Percentiles rank a stretch among this genome's conserved stretches.
These are phyloP conservation scores for Microcera coccophila DNA, from an alignment of 2,329 filamentous ascomycete genomes.

Conservation along the genomic window DNA sequence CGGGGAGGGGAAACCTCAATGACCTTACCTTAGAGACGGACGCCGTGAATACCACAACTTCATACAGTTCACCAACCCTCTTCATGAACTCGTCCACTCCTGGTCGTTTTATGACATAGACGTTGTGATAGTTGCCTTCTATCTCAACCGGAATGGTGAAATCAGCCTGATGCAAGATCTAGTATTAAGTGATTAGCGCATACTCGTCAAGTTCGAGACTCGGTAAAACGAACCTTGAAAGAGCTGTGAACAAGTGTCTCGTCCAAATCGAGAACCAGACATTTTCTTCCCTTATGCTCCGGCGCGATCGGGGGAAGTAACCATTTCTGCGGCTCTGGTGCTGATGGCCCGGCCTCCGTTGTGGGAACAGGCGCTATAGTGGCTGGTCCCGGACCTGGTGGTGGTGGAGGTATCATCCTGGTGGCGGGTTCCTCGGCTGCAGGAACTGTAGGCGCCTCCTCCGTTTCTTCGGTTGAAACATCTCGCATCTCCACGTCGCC, in stretches of 20 bases:
- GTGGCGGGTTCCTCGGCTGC: conserved; percentile 36
- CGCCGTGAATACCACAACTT: conserved; percentile 97
- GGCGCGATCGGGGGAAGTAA: conserved; percentile 79
- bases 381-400: conserved; percentile 43
- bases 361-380: conserved; percentile 38
- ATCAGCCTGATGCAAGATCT: conserved; percentile 97
- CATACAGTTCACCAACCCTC: conserved; percentile 92
- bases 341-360: conserved; percentile 40
- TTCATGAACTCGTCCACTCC: conserved; percentile 99
- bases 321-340: conserved; percentile 53
- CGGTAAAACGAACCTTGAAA: conserved; percentile 64
- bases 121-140: conserved; percentile 97
- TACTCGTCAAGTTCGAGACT: background rate
- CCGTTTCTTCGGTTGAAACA: conserved; percentile 49
- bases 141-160: conserved; percentile 99
- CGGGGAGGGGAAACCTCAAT: background rate
- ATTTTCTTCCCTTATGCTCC: conserved; percentile 83
- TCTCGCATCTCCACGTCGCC: conserved; percentile 67
- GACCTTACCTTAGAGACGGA: conserved; percentile 85
- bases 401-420: conserved; percentile 41
- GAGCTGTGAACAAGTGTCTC: conserved; percentile 98
- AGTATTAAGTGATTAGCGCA: conserved; percentile 20
- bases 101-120: conserved; percentile 99
- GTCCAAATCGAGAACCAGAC: conserved; percentile 89
- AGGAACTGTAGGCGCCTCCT: conserved; percentile 40